Conservation (phyloP, 495 filamentous ascomycete genomes). For the Acidomyces sp. region DNA sequence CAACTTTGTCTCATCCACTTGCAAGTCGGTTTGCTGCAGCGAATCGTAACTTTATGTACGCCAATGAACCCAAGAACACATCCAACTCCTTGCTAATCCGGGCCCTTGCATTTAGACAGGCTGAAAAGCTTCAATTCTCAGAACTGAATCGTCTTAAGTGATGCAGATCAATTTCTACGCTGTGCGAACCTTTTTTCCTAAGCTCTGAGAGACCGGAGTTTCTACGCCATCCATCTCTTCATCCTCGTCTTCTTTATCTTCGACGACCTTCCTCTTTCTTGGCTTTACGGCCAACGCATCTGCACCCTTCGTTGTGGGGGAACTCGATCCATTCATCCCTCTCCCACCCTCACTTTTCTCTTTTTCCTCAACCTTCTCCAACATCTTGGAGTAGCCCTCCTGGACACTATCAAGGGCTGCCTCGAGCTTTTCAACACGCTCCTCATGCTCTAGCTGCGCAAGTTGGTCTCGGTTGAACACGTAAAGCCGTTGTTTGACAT, state of each 20-base stretch:
- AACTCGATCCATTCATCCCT: conserved; percentile 7
- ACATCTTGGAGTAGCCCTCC: conserved; percentile 62
- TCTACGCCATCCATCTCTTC: conserved; percentile 22
- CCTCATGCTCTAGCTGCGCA: conserved; percentile 59
- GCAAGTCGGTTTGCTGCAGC: too few relatives aligned
- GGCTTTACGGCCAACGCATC: conserved; percentile 14
- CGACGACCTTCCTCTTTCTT: conserved; percentile 38
- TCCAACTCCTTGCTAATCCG: too few relatives aligned
- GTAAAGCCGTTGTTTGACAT: conserved; percentile 70
- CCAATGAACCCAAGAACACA: too few relatives aligned
- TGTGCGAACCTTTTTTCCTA: too few relatives aligned
- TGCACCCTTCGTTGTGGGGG: conserved; percentile 13
- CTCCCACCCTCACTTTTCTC: conserved; percentile 23
- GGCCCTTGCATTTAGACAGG: too few relatives aligned
- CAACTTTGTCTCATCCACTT: too few relatives aligned
- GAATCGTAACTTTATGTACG: too few relatives aligned
- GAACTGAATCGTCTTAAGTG: too few relatives aligned
- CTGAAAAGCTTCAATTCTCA: too few relatives aligned
- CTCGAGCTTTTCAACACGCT: conserved; percentile 70
- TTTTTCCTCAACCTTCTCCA: conserved; percentile 40
- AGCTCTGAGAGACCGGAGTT: too few relatives aligned
- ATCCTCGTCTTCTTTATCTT: conserved; percentile 37
- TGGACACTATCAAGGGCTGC: conserved; percentile 64
- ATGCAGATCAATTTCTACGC: too few relatives aligned
- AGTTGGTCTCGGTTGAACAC: conserved; percentile 65